Evolutionary conservation across 495 filamentous ascomycete species (phyloP), one percentile per base, ranked within the genome.

Genomic region (Aspergillus ellipticus): DNA sequence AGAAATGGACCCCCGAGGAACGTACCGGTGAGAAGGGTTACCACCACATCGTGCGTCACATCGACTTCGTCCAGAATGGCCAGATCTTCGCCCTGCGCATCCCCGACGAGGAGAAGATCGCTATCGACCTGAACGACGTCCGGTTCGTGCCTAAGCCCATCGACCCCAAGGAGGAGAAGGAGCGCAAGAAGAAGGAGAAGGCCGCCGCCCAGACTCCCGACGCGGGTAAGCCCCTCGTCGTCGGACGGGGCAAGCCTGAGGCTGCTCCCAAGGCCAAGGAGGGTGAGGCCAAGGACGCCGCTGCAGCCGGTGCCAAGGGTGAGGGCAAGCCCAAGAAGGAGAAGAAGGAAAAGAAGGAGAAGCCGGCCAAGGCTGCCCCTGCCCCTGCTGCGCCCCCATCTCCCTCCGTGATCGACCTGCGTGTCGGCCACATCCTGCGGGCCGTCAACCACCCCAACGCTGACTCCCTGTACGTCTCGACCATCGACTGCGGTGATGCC

Each of bases 391-490:
- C 85, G 6, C 84, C 88, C 2, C 80, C 91, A 5, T 89, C 90
- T 1, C 95, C 95, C 9, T 81, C 81, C 52, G 79, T 95, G 37
- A 96, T 98, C 65, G 95, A 98, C 66, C 84, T 98, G 39, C 86
- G 94, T 47, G 92, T 97, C 50, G 94, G 95, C 51, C 94, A 98
- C 78, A 96, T 98, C 64, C 84, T 98, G 63, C 89, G 94, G 74
- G 92, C 92, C 17, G 82, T 90, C 73, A 88, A 89, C 66, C 94
- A 98, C 78, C 95, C 94, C 46, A 94, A 97, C 65, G 94, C 94
- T 57, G 94, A 98, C 76, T 92, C 89, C 11, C 83, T 98, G 21
- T 98, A 84, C 70, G 94, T 98, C 52, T 94, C 89, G 53, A 97
- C 92, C n/a, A 96, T 98, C 66, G 90, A 90, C 56, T 92, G 90